A percentile compares a stretch with the other conserved stretches of the same genome.
These are phyloP conservation scores for Aspergillus sp. DNA, from an alignment of 2,329 filamentous ascomycete species.

Conservation along the genomic window DNA sequence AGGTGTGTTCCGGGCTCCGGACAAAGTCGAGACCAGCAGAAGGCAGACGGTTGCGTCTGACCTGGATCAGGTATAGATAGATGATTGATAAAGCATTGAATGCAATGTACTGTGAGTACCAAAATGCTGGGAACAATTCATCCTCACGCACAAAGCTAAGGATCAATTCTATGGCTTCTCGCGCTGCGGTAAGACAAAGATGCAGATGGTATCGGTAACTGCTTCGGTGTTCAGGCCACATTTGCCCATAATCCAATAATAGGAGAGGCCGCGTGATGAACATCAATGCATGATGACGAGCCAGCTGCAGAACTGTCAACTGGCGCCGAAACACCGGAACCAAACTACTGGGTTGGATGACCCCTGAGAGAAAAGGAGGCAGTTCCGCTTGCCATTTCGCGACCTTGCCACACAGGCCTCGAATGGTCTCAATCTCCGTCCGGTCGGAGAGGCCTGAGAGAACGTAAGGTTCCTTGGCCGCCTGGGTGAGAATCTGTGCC, in stretches of 20 bases:
- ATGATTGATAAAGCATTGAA: constrained; percentile 28
- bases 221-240: constrained; percentile 21
- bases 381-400: constrained; percentile 19
- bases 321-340: constrained; percentile 25
- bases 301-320: constrained; percentile 24
- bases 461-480: constrained; percentile 25
- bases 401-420: constrained; percentile 14
- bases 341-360: constrained; percentile 24
- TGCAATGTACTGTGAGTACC: constrained; percentile 29
- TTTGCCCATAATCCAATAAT: constrained; percentile 22
- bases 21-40: not conserved
- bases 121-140: constrained; percentile 26
- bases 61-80: constrained; percentile 24
- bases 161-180: constrained; percentile 23
- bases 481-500: constrained; percentile 22
- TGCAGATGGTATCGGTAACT: constrained; percentile 16
- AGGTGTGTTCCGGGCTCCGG: not conserved
- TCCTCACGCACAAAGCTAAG: constrained; percentile 25
- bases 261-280: constrained; percentile 24
- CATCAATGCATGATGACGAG: constrained; percentile 25
- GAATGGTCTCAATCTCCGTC: constrained; percentile 15
- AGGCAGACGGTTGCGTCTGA: constrained; percentile 17
- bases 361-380: constrained; percentile 21
- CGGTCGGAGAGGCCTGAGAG: constrained; percentile 16
- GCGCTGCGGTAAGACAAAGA: constrained; percentile 20